Conservation (phyloP, 2,329 filamentous ascomycete genomes). For the Hypoxylon rubiginosum region DNA sequence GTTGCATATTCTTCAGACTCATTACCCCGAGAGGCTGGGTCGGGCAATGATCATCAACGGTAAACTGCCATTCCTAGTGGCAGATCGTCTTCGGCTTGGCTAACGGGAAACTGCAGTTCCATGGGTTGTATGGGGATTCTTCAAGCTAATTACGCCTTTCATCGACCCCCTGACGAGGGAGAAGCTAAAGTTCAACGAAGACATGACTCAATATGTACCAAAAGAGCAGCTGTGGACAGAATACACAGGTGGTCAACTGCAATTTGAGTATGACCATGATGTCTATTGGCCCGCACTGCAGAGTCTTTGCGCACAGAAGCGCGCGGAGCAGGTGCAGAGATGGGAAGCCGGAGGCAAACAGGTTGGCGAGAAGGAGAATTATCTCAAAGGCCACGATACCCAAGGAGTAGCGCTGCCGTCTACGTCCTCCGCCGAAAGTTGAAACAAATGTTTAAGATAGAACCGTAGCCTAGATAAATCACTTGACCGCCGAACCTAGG, state of each 20-base stretch:
- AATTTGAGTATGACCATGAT: conserved; percentile 92
- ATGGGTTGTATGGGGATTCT: conserved; percentile 92
- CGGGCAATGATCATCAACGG: conserved; percentile 90
- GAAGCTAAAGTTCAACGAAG: conserved; percentile 98
- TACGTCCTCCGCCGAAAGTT: conserved; percentile 25
- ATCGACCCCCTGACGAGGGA: conserved; percentile 94
- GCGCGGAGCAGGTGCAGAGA: conserved; percentile 72
- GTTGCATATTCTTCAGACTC: conserved; percentile 91
- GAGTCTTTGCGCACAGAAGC: conserved; percentile 75
- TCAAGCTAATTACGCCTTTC: conserved; percentile 95
- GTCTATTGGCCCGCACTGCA: conserved; percentile 90
- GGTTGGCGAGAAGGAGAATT: conserved; percentile 89
- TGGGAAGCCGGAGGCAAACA: conserved; percentile 86
- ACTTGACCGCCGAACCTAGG: not conserved
- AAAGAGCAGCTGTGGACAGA: conserved; percentile 84
- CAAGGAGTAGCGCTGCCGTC: conserved; percentile 41
- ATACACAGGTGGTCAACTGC: conserved; percentile 79
- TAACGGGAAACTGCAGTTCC: conserved; percentile 71
- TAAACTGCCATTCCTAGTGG: conserved; percentile 57
- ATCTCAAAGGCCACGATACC: conserved; percentile 74
- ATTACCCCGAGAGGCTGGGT: conserved; percentile 94
- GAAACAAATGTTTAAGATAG: conserved; percentile 1
- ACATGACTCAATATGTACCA: conserved; percentile 85
- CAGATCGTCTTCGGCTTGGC: not conserved
- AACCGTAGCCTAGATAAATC: conserved; percentile 8